Base-by-base conservation (phyloP, 495 filamentous ascomycete genomes). In the Hypomontagnella monticulosa region DNA sequence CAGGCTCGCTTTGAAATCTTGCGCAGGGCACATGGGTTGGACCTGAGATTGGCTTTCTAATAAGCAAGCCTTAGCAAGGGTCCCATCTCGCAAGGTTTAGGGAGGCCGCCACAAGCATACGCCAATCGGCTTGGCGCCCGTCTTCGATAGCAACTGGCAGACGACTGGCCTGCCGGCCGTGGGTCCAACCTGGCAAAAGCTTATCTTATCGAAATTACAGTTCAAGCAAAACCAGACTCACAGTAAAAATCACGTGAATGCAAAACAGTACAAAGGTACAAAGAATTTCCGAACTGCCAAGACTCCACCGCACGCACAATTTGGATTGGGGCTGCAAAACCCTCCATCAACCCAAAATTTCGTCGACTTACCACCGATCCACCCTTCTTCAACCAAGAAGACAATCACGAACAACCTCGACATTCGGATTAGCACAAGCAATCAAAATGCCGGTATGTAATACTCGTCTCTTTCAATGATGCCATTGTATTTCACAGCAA, bases 361-460 rank as follows among this genome's bases (percentile, higher is more conserved):
- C 46, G 38, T 58, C 63, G 55, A 61, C 58, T 55, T 64, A 57
- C 56, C 59, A 69, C 69, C 67, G n/a, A 38, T 33, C 71, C 65
- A 68, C 74, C 70, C 57, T 57, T 70, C 69, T 70, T 70, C 58
- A 65, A 62, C 66, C 70, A 73, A 66, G 64, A 73, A 66, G 64
- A 71, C 73, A 62, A 76, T 72, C 71, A 69, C 66, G 66, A 78
- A 73, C 62, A 70, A 74, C 54, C 74, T 67, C 71, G 71, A 72
- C 76, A 69, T 73, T 80, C 71, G 65, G 77, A 74, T 69, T 69
- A 70, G 67, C 75, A 77, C 70, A 73, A 86, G 78, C 79, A 81
- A 84, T 88, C 88, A 91, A 89, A 85, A 92, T 92, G 89, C 89
- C 89, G 89, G 89, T 92, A 87, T 75, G 89, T 84, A 77, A 44